A percentile compares a stretch with the other conserved stretches of the same genome.
Conservation (phyloP, 2,329 filamentous ascomycete species). For the Colletotrichum camelliae region DNA sequence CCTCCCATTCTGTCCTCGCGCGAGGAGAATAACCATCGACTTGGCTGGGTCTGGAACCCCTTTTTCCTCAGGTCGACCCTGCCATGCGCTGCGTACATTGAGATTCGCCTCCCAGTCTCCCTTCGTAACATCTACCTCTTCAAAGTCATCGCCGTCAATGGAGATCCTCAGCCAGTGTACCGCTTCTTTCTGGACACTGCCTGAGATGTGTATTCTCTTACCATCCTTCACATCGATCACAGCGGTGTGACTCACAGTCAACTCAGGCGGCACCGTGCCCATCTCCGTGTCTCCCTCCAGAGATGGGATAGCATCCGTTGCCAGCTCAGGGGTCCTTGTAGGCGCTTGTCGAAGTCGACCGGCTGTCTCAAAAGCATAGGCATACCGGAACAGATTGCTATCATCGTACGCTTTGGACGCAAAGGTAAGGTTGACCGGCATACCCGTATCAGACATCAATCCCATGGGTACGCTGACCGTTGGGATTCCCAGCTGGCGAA, state of each 20-base stretch:
- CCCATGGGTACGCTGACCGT: slow-evolving; percentile 33
- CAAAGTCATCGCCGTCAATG: neutral
- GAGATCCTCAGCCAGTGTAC: neutral
- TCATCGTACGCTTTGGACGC: slow-evolving; percentile 29
- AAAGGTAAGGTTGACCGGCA: slow-evolving; percentile 33
- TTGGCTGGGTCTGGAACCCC: neutral
- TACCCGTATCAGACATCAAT: slow-evolving; percentile 23
- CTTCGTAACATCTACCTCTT: neutral
- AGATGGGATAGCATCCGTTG: neutral
- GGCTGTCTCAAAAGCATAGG: neutral
- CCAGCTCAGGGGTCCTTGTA: neutral
- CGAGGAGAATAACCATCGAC: neutral
- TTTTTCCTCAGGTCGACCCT: neutral
- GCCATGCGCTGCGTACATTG: neutral
- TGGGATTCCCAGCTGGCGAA: slow-evolving; percentile 32
- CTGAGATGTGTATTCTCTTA: neutral
- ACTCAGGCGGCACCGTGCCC: neutral
- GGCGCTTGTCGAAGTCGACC: neutral
- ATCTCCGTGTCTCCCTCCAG: neutral
- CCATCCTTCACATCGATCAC: neutral
- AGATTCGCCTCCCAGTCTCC: neutral
- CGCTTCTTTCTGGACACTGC: neutral
- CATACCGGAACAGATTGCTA: neutral
- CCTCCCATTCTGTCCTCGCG: neutral
- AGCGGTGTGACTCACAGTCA: neutral